phyloP scores from a whole-genome alignment of 192 early-diverging fungal genomes.

The Haplosporangium gracile region DNA sequence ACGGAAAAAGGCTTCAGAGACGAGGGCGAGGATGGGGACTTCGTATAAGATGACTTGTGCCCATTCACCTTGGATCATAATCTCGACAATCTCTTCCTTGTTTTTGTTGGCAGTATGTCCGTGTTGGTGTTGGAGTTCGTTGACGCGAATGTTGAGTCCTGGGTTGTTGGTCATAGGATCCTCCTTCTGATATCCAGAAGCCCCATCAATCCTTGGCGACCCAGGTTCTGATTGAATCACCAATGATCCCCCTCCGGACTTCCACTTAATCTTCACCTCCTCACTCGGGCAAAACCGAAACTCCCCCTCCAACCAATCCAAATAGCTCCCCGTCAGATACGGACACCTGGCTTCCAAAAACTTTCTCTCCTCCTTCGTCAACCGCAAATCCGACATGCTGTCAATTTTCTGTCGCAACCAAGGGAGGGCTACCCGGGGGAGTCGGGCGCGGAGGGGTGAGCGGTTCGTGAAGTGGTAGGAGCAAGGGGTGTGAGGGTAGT shows the following conservation, averaged over 20 bases:
- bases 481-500: conserved; percentile 71
- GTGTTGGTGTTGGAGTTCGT: neutral
- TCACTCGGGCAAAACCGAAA: conserved; percentile 70
- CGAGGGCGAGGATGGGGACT: conserved; percentile 75
- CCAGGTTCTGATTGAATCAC: neutral
- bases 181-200: conserved; percentile 25
- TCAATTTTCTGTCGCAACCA: conserved; percentile 47
- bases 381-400: conserved; percentile 60
- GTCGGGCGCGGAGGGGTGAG: conserved; percentile 32
- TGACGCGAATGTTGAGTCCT: conserved; percentile 1
- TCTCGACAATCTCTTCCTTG: conserved; percentile 32
- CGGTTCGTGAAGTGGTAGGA: conserved; percentile 79
- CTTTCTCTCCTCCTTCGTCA: conserved; percentile 56
- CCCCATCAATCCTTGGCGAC: conserved; percentile 7
- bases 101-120: neutral
- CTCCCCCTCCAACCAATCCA: conserved; percentile 66
- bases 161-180: neutral
- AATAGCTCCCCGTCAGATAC: conserved; percentile 68
- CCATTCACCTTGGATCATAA: conserved; percentile 75
- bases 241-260: neutral
- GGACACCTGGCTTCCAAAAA: conserved; percentile 63
- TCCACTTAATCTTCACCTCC: conserved; percentile 58
- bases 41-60: conserved; percentile 82
- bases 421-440: conserved; percentile 25
- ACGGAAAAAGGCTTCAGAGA: conserved; percentile 78